Conservation (phyloP, 768 basidiomycete genomes). For the Agrocybe praecox region DNA sequence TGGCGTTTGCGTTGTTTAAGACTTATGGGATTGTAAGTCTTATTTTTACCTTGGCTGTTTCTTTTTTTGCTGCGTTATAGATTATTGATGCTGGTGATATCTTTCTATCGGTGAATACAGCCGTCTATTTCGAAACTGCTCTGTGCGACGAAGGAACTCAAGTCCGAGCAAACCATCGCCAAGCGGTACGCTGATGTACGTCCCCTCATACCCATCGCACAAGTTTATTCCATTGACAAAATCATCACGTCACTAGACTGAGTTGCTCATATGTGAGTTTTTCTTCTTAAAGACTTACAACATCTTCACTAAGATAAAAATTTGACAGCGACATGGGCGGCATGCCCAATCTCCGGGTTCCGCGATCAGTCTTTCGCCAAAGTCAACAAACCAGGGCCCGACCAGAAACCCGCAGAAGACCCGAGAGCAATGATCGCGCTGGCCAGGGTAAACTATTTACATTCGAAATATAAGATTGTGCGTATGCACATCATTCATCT, state of each 20-base stretch:
- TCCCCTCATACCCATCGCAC: background rate
- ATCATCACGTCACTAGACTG: constrained; percentile 31
- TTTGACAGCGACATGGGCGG: constrained; percentile 34
- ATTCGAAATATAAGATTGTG: constrained; percentile 43
- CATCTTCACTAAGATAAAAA: background rate
- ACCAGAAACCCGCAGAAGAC: constrained; percentile 29
- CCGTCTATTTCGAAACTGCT: constrained; percentile 49
- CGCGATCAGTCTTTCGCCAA: constrained; percentile 13
- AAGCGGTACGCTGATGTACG: constrained; percentile 53
- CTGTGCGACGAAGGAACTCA: constrained; percentile 40
- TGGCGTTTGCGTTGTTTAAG: constrained; percentile 55
- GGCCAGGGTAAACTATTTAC: constrained; percentile 44
- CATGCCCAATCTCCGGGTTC: constrained; percentile 35
- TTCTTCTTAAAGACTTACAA: background rate
- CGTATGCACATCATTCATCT: too few relatives aligned
- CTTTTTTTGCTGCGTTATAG: background rate
- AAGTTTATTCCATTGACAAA: background rate
- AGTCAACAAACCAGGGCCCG: constrained; percentile 10
- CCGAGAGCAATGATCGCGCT: constrained; percentile 43
- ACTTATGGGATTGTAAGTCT: constrained; percentile 38
- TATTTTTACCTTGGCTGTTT: too few relatives aligned
- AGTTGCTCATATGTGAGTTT: constrained; percentile 41
- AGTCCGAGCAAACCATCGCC: constrained; percentile 34
- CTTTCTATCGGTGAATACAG: constrained; percentile 21
- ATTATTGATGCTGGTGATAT: background rate